Base-by-base conservation (phyloP, 164 flowering plant genomes). In the Liriodendron chinense region DNA sequence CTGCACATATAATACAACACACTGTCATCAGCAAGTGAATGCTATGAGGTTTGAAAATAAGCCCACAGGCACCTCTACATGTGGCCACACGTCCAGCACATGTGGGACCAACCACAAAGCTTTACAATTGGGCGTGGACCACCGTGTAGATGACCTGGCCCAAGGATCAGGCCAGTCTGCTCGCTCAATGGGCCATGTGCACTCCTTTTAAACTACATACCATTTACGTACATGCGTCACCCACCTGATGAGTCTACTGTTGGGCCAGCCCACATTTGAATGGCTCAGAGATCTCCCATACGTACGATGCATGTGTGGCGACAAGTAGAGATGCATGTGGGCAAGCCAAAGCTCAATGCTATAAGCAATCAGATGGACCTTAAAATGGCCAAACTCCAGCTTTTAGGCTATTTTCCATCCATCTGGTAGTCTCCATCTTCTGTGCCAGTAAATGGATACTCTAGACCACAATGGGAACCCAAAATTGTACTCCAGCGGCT, bases 391-490 rank as follows among this genome's bases (percentile, higher is more conserved):
- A 53, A 12, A 10, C 59, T 53, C 59, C 18, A 1, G 59, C 6
- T 34, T 53, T 47, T 74, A 34, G 48, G 72, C 53, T 67, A 22
- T 34, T 5, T 69, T 73, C 94, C 86, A 86, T 26, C 83, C 82
- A 20, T 70, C 73, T 25, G 98, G 99, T 61, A 96, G 90, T 69
- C 83, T 87, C 99, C 99, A 96, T 74, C 82, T 90, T 74, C 82
- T 91, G 74, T 94, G 99, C 99, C 99, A 96, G 72, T 86, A 96
- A n/a, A 96, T 88, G 1, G 98, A 91, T 14, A 94, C 94, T 81
- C 99, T 86, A 13, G 97, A 86, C 98, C 98, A 96, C 77, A 91
- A 74, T 6, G 98, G 99, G 78, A 96, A 96, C 62, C 98, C 95
- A 77, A 92, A 96, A 76, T 75, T 89, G 80, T 86, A 91, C 25